Percentiles rank a stretch among this genome's conserved stretches.
Evolutionary conservation across 1,284 basidiomycete species (phyloP).

Genomic region (Irpex lacteus): DNA sequence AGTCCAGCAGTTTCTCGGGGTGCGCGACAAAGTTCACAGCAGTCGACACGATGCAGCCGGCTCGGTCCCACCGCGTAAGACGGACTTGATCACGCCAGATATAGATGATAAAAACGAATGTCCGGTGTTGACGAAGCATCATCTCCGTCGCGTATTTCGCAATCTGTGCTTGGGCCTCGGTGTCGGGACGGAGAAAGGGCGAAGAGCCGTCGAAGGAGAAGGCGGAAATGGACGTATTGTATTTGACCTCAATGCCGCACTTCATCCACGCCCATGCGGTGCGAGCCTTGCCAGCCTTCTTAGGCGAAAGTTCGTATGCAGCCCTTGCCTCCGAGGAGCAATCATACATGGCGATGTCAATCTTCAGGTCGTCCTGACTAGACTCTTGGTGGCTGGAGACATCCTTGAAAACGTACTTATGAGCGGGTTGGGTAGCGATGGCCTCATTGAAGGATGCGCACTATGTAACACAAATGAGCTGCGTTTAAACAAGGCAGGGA

Average conservation of each 20-base stretch:
- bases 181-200: not conserved
- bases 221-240: not conserved
- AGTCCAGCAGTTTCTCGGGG: constrained; percentile 11
- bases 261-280: not conserved
- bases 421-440: not conserved
- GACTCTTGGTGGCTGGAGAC: not conserved
- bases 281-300: not conserved
- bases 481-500: not conserved
- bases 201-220: not conserved
- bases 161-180: constrained; percentile 12
- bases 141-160: constrained; percentile 6
- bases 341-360: not conserved
- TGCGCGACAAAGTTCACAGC: constrained; percentile 12
- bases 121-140: constrained; percentile 15
- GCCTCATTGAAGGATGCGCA: not conserved
- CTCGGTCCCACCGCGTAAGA: constrained; percentile 20
- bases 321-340: not conserved
- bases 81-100: constrained; percentile 11
- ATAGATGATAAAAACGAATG: constrained; percentile 15
- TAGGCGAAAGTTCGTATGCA: not conserved
- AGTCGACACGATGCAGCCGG: constrained; percentile 16
- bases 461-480: not conserved
- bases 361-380: not conserved
- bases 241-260: not conserved
- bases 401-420: not conserved